Percentiles rank a stretch among this genome's conserved stretches.
phyloP scores from a whole-genome alignment of 495 filamentous ascomycete species.

The Haplographium delicatum region DNA sequence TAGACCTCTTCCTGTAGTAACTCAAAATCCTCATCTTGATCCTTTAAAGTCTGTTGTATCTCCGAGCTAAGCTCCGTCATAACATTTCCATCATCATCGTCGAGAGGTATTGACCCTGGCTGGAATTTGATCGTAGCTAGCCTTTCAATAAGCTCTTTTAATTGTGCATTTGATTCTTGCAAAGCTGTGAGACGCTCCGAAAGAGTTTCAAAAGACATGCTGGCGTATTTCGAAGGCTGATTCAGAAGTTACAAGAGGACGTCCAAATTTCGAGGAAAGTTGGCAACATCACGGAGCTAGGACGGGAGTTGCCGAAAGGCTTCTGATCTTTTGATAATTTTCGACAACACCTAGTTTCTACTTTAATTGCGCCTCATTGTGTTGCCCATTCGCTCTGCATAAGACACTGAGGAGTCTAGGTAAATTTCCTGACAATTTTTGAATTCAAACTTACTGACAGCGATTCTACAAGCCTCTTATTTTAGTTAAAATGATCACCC shows the following conservation, averaged over 20 bases:
- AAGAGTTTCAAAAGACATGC: constrained; percentile 55
- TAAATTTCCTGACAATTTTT: not conserved
- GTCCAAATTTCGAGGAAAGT: constrained; percentile 10
- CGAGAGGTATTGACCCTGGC: constrained; percentile 51
- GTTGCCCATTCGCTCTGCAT: too few relatives aligned
- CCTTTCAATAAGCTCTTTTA: constrained; percentile 68
- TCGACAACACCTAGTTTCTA: not conserved
- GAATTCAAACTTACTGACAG: not conserved
- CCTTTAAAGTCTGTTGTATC: constrained; percentile 76
- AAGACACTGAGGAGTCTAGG: not conserved
- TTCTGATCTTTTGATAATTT: constrained; percentile 1
- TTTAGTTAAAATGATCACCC: constrained; percentile 70
- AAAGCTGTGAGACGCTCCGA: constrained; percentile 63
- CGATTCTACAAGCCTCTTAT: not conserved
- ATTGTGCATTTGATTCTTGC: constrained; percentile 60
- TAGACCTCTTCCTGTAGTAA: constrained; percentile 72
- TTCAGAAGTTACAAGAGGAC: constrained; percentile 1
- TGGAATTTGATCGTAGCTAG: constrained; percentile 64
- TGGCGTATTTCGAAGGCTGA: constrained; percentile 12
- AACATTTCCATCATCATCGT: constrained; percentile 52
- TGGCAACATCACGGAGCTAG: constrained; percentile 10
- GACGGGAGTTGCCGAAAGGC: constrained; percentile 5
- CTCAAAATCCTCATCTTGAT: constrained; percentile 84
- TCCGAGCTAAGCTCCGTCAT: constrained; percentile 73
- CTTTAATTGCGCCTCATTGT: constrained; percentile 1